Evolutionary conservation across 192 early-diverging fungal species (phyloP), one percentile per base, ranked within the genome.

Genomic region (Polychytrium aggregatum): DNA sequence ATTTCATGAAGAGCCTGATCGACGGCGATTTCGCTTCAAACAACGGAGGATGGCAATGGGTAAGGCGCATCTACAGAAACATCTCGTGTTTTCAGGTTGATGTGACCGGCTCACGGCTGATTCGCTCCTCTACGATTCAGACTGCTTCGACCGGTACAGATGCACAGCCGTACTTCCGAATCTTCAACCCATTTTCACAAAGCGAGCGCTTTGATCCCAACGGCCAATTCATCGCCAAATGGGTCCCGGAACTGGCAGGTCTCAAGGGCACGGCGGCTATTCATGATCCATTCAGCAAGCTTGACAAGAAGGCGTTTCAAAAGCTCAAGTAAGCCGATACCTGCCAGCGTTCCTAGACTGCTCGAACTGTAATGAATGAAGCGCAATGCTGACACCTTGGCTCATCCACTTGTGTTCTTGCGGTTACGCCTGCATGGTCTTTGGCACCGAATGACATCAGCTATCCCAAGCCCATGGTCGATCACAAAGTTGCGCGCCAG

Each of bases 1-100:
- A 64, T 43, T 83, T 86, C 46, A 76, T 77, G 66, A 47, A 59
- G 28, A 37, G 76, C 44, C 54, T 82, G 36, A 67, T 86, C 46
- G 84, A 86, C 48, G 78, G 79, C 16, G 84, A 86, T 48, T 65
- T 80, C 25, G 67, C 80, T 7, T 57, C 47, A n/a, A 84, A 82
- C 56, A 86, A 86, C 48, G 82, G 82, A 6, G 72, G 75, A 21
- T 84, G 80, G 79, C 79, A 81, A 48, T 82, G 74, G 77, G 61
- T 65, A n/a, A n/a, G n/a, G n/a, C n/a, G 57, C 52, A 42, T n/a
- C n/a, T n/a, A n/a, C n/a, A n/a, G n/a, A n/a, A n/a, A n/a, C n/a
- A n/a, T n/a, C n/a, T n/a, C 44, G 33, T 40, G 28, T 6, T 14
- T 11, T 2, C 4, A 16, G 22, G 30, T 46, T 8, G 35, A 11